Conservation (phyloP, 495 filamentous ascomycete genomes). For the Neurospora pannonica region DNA sequence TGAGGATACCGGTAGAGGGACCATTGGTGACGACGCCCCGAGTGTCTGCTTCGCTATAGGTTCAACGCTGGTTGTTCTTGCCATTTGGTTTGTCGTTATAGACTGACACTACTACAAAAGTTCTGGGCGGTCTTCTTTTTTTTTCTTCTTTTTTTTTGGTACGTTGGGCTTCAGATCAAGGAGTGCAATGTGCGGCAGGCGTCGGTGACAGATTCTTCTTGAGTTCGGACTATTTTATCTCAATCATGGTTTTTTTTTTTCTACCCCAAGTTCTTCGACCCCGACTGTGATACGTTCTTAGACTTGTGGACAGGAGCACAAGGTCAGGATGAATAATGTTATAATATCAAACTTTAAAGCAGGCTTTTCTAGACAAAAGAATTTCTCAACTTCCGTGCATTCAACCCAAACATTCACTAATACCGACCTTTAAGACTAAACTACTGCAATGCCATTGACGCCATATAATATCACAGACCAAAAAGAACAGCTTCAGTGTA, state of each 20-base stretch:
- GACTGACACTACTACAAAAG: not conserved
- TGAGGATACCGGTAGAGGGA: constrained; percentile 41
- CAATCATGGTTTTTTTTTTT: not conserved
- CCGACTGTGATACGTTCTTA: not conserved
- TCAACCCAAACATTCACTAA: not conserved
- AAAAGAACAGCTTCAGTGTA: not conserved
- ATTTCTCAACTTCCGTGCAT: too few relatives aligned
- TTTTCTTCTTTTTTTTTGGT: not conserved
- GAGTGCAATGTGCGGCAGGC: not conserved
- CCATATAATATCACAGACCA: not conserved
- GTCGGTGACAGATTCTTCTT: not conserved
- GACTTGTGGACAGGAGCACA: not conserved
- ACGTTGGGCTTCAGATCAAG: not conserved
- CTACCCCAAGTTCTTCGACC: not conserved
- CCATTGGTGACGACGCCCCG: constrained; percentile 10
- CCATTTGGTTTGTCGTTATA: not conserved
- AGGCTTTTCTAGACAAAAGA: too few relatives aligned
- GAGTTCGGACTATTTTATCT: not conserved
- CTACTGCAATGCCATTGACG: not conserved
- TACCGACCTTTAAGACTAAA: not conserved
- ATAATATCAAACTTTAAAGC: not conserved
- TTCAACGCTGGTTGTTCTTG: not conserved
- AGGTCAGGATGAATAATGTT: not conserved
- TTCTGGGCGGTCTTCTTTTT: not conserved
- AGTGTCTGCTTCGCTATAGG: constrained; percentile 22